phyloP scores from a whole-genome alignment of 2,329 filamentous ascomycete species.

The Davidsoniella eucalypti region DNA sequence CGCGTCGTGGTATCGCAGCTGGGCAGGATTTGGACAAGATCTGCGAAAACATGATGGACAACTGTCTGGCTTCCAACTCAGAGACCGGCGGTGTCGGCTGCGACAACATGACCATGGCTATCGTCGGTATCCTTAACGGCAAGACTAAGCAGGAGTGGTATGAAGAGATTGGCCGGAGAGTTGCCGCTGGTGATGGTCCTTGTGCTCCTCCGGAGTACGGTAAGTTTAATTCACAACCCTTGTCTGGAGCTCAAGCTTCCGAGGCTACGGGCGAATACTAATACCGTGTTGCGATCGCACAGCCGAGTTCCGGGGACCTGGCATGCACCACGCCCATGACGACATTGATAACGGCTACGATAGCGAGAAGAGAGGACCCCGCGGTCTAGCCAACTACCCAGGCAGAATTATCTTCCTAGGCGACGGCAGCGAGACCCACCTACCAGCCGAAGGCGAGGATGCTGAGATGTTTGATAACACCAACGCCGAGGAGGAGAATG shows the following conservation, averaged over 20 bases:
- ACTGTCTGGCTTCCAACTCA: conserved; percentile 92
- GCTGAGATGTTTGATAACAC: conserved; percentile 73
- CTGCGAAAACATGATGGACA: conserved; percentile 99
- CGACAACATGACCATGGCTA: conserved; percentile 98
- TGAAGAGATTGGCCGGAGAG: conserved; percentile 80
- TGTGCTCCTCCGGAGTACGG: conserved; percentile 99
- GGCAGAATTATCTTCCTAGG: conserved; percentile 89
- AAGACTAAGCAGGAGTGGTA: conserved; percentile 98
- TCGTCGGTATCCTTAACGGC: conserved; percentile 78
- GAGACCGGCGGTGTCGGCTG: conserved; percentile 96
- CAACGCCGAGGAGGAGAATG: conserved; percentile 67
- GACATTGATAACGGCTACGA: conserved; percentile 66
- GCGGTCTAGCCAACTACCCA: conserved; percentile 51
- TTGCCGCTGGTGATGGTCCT: conserved; percentile 91
- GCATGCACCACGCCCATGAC: conserved; percentile 68
- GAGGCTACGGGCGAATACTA: conserved; percentile 3
- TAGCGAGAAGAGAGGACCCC: conserved; percentile 45
- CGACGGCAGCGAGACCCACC: conserved; percentile 63
- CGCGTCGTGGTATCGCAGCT: conserved; percentile 84
- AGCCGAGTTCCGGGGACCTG: conserved; percentile 77
- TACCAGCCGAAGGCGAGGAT: conserved; percentile 75
- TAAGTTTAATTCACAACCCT: conserved; percentile 40
- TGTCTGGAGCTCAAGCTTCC: too few species aligned
- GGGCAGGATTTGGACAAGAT: conserved; percentile 92
- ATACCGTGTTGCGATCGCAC: conserved; percentile 17